These are phyloP conservation scores for Hanseniaspora mollemarum DNA, from an alignment of 805 yeast species.

Conservation along the genomic window DNA sequence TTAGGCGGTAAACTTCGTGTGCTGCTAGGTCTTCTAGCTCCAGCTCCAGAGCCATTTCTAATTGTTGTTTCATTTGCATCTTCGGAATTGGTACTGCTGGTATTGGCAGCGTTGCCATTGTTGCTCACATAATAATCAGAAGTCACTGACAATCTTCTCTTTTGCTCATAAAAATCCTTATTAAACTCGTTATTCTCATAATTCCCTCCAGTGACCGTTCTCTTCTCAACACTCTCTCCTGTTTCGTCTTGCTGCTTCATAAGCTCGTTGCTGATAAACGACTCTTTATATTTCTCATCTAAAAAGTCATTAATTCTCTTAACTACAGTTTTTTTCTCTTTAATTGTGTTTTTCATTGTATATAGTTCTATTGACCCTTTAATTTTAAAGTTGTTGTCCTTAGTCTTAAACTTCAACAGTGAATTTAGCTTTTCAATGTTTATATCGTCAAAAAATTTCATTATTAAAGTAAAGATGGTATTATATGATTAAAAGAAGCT, in stretches of 20 bases:
- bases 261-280: slow-evolving; percentile 28
- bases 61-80: background rate
- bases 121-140: slow-evolving; percentile 24
- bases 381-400: slow-evolving; percentile 49
- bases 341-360: slow-evolving; percentile 84
- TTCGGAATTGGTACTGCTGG: background rate
- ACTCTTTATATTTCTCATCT: slow-evolving; percentile 29
- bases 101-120: slow-evolving; percentile 15
- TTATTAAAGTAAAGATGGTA: background rate
- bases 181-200: slow-evolving; percentile 15
- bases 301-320: slow-evolving; percentile 52
- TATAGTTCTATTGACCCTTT: slow-evolving; percentile 87
- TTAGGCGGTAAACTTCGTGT: slow-evolving; percentile 11
- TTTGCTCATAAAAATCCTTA: slow-evolving; percentile 31
- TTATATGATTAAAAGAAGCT: background rate
- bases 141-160: slow-evolving; percentile 33
- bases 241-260: slow-evolving; percentile 19
- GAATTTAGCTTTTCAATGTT: slow-evolving; percentile 88
- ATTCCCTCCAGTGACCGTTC: slow-evolving; percentile 4
- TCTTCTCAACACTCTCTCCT: slow-evolving; percentile 16
- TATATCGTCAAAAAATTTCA: slow-evolving; percentile 78
- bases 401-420: slow-evolving; percentile 65
- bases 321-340: slow-evolving; percentile 81
- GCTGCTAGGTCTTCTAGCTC: slow-evolving; percentile 13
- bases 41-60: slow-evolving; percentile 10